These are phyloP conservation scores for Arabidopsis arenosa DNA, from an alignment of 345 rosid genomes.

Conservation along the genomic window DNA sequence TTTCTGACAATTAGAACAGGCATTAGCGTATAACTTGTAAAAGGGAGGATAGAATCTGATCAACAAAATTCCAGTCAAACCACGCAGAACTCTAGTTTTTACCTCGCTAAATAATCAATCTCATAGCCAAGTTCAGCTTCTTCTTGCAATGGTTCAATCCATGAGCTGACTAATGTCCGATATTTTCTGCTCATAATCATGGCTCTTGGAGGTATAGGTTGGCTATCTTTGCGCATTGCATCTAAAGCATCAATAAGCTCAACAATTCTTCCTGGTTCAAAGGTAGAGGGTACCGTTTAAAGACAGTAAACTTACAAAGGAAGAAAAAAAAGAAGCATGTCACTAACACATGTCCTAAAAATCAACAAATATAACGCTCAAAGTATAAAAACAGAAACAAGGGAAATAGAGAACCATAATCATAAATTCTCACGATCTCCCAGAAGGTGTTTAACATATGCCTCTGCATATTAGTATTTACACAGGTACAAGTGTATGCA, in stretches of 20 bases:
- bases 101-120: constrained; percentile 93
- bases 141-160: constrained; percentile 97
- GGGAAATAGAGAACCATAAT: constrained; percentile 6
- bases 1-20: constrained; percentile 26
- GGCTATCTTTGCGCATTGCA: constrained; percentile 82
- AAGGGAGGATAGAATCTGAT: constrained; percentile 20
- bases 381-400: neutral
- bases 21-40: constrained; percentile 9
- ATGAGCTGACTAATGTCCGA: constrained; percentile 91
- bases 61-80: constrained; percentile 5
- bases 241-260: constrained; percentile 92
- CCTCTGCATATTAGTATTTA: constrained; percentile 11
- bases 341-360: constrained; percentile 5
- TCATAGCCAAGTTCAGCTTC: constrained; percentile 96
- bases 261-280: constrained; percentile 82
- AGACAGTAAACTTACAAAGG: constrained; percentile 1
- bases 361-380: constrained; percentile 3
- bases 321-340: constrained; percentile 13
- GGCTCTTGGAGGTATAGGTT: constrained; percentile 86
- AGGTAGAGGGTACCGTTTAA: constrained; percentile 22
- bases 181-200: constrained; percentile 95
- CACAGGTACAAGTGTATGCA: constrained; percentile 14
- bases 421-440: constrained; percentile 14
- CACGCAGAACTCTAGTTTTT: constrained; percentile 15
- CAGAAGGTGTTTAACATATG: neutral